Percentiles rank a stretch among this genome's conserved stretches.
Conservation (phyloP, 2,329 filamentous ascomycete genomes). For the Zymoseptoria passerinii region DNA sequence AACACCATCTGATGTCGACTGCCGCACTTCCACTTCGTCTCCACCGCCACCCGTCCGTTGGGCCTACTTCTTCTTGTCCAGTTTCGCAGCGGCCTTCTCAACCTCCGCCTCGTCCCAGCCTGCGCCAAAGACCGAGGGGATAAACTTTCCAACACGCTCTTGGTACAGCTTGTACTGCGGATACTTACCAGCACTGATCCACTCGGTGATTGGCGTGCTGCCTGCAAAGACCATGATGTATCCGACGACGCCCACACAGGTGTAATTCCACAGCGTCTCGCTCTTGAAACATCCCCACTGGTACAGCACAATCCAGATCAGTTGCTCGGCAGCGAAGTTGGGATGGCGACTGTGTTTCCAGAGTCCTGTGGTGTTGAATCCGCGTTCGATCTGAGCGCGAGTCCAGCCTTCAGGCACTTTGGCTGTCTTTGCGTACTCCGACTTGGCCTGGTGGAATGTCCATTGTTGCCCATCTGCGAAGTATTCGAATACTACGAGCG, state of each 20-base stretch:
- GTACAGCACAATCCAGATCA: conserved; percentile 81
- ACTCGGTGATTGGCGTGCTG: conserved; percentile 81
- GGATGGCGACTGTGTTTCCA: conserved; percentile 88
- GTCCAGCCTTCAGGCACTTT: conserved; percentile 54
- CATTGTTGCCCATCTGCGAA: conserved; percentile 91
- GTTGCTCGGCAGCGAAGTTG: conserved; percentile 89
- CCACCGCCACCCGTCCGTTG: no score
- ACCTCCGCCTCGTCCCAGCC: conserved; percentile 28
- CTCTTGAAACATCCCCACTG: conserved; percentile 76
- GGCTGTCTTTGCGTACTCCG: conserved; percentile 62
- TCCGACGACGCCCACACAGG: conserved; percentile 57
- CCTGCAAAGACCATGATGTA: conserved; percentile 80
- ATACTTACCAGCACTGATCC: conserved; percentile 74
- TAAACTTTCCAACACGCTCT: conserved; percentile 69
- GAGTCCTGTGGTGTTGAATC: conserved; percentile 75
- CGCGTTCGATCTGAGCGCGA: conserved; percentile 74
- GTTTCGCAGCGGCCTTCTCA: conserved; percentile 12
- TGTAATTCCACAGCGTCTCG: conserved; percentile 68
- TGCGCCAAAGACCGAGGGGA: conserved; percentile 48
- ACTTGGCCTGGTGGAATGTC: conserved; percentile 77
- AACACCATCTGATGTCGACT: no score
- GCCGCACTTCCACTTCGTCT: no score
- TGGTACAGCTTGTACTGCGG: conserved; percentile 82
- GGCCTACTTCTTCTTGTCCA: conserved; percentile 5
- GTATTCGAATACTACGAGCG: conserved; percentile 58